These are phyloP conservation scores for Aureobasidium sp. DNA, from an alignment of 2,329 filamentous ascomycete genomes.

Conservation along the genomic window DNA sequence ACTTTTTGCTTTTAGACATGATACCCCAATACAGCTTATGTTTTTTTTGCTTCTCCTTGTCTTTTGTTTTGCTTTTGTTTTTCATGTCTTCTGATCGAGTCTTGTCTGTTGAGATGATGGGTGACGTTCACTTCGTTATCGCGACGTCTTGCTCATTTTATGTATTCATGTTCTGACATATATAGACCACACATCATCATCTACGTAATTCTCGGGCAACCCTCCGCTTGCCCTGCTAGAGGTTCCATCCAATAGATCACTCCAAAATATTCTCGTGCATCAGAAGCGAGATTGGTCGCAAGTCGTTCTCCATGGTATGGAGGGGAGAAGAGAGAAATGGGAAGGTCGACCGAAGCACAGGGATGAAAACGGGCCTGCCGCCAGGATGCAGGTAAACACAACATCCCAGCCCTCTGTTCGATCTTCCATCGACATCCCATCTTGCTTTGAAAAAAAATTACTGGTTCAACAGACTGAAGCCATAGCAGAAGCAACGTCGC, in stretches of 20 bases:
- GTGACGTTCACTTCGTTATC: no score
- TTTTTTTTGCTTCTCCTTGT: not conserved
- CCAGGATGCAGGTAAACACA: not conserved
- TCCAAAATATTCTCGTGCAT: not conserved
- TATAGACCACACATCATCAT: no score
- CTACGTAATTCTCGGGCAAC: no score
- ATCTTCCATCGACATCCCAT: not conserved
- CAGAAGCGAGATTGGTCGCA: not conserved
- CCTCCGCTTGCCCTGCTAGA: not conserved
- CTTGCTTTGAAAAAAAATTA: not conserved
- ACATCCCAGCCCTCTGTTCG: not conserved
- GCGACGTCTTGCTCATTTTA: no score
- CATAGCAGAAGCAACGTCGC: not conserved
- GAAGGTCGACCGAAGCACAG: not conserved
- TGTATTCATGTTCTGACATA: no score
- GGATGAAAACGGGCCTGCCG: not conserved
- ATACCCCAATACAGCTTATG: not conserved
- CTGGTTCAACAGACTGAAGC: not conserved
- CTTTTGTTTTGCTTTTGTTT: no score
- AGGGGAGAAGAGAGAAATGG: not conserved
- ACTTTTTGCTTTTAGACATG: not conserved
- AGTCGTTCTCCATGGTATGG: not conserved
- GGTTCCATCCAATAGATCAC: not conserved
- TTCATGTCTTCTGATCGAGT: no score
- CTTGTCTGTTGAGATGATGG: no score